These are phyloP conservation scores for Solanum bulbocastanum DNA, from an alignment of 257 asterid genomes.

Conservation along the genomic window DNA sequence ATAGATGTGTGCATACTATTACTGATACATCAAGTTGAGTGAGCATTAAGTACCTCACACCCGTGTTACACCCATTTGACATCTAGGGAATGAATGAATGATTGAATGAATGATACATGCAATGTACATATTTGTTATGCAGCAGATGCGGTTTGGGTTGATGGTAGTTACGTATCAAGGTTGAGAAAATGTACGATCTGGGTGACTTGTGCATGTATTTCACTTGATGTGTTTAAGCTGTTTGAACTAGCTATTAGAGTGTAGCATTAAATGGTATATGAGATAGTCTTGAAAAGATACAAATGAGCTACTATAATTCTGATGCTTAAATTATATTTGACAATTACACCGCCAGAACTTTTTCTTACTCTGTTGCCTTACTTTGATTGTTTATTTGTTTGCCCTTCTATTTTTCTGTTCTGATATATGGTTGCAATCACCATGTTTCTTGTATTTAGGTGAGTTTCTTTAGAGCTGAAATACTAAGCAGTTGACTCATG, in stretches of 20 bases:
- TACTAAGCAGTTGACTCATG: slow-evolving; percentile 11
- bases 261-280: not conserved
- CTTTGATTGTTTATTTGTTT: not conserved
- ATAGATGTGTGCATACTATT: not conserved
- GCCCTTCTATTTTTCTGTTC: not conserved
- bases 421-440: not conserved
- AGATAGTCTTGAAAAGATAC: not conserved
- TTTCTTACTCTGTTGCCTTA: not conserved
- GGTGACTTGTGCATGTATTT: not conserved
- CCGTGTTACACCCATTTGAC: not conserved
- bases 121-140: not conserved
- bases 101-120: not conserved
- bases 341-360: not conserved
- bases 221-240: not conserved
- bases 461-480: not conserved
- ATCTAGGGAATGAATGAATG: not conserved
- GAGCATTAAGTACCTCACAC: not conserved
- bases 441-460: not conserved
- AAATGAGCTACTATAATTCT: not conserved
- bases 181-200: not conserved
- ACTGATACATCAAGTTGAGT: not conserved
- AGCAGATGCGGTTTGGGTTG: not conserved
- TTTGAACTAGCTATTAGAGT: not conserved
- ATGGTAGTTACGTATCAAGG: not conserved
- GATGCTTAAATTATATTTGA: not conserved